A percentile compares a stretch with the other conserved stretches of the same genome.
Evolutionary conservation across 352 stramenopile genomes (phyloP).

Genomic region (Globisporangium sylvaticum): DNA sequence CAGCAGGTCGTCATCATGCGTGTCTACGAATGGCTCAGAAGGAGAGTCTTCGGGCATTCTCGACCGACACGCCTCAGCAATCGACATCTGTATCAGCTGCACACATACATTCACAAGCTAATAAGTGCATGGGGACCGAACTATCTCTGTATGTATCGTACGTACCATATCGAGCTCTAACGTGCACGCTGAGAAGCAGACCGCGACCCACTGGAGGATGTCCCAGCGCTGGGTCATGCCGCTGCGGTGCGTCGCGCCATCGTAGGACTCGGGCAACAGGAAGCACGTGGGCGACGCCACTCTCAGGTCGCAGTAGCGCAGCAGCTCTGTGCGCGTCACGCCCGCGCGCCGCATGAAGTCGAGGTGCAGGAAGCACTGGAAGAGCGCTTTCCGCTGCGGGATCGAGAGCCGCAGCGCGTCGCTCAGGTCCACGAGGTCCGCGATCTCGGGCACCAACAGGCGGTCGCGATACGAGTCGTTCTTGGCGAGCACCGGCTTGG

Average conservation of each 20-base stretch:
- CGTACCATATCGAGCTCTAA: constrained; percentile 27
- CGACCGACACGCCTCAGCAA: constrained; percentile 18
- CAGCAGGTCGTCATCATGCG: neutral
- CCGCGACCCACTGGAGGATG: constrained; percentile 45
- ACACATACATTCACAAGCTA: neutral
- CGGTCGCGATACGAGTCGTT: constrained; percentile 67
- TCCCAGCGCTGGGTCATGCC: constrained; percentile 44
- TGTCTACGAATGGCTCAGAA: neutral
- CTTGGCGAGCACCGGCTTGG: constrained; percentile 38
- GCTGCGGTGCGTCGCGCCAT: constrained; percentile 32
- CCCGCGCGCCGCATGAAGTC: constrained; percentile 53
- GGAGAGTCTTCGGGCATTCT: neutral
- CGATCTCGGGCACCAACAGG: constrained; percentile 52
- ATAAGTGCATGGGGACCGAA: neutral
- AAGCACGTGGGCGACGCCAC: constrained; percentile 26
- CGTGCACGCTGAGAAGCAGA: constrained; percentile 63
- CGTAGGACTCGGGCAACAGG: constrained; percentile 29
- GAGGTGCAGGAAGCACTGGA: constrained; percentile 58
- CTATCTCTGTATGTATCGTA: neutral
- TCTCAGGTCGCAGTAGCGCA: constrained; percentile 54
- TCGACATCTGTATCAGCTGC: constrained; percentile 25
- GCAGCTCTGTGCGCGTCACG: constrained; percentile 42
- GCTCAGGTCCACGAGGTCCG: constrained; percentile 49
- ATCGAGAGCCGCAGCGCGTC: constrained; percentile 49
- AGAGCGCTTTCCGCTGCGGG: constrained; percentile 52